Conservation (phyloP, 257 asterid species). For the Solanum gandarillasii region DNA sequence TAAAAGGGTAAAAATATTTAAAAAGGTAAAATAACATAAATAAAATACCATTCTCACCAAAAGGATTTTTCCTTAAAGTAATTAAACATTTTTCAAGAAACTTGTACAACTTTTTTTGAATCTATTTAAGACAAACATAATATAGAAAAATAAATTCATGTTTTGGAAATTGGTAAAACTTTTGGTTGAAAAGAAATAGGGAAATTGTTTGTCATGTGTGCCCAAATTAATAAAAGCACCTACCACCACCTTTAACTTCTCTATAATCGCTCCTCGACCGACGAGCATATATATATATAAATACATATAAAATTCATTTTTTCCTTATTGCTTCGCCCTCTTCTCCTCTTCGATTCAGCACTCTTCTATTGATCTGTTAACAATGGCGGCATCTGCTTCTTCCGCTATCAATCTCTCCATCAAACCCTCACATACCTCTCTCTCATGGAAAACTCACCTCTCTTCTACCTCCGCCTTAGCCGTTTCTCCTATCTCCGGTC, state of each 20-base stretch:
- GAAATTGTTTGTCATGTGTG: not conserved
- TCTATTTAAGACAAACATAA: not conserved
- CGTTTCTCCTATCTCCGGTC: conserved; percentile 12
- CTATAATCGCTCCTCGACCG: not conserved
- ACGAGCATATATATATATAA: not conserved
- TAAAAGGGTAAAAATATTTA: too few species aligned
- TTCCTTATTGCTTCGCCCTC: not conserved
- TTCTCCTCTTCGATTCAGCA: not conserved
- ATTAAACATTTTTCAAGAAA: not conserved
- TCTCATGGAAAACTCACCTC: conserved; percentile 29
- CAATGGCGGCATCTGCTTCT: conserved; percentile 55
- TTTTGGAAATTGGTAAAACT: not conserved
- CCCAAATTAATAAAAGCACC: not conserved
- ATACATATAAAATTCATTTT: not conserved
- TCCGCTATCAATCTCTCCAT: conserved; percentile 15
- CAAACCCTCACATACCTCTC: conserved; percentile 16
- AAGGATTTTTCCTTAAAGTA: too few species aligned
- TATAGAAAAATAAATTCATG: not conserved
- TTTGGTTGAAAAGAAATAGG: not conserved
- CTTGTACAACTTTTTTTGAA: not conserved
- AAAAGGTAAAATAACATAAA: too few species aligned
- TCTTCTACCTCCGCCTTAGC: conserved; percentile 28
- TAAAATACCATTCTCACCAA: too few species aligned
- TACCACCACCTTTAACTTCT: not conserved
- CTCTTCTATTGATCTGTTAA: not conserved